Evolutionary conservation across 495 filamentous ascomycete genomes (phyloP).

Genomic region (Extremus antarcticus): DNA sequence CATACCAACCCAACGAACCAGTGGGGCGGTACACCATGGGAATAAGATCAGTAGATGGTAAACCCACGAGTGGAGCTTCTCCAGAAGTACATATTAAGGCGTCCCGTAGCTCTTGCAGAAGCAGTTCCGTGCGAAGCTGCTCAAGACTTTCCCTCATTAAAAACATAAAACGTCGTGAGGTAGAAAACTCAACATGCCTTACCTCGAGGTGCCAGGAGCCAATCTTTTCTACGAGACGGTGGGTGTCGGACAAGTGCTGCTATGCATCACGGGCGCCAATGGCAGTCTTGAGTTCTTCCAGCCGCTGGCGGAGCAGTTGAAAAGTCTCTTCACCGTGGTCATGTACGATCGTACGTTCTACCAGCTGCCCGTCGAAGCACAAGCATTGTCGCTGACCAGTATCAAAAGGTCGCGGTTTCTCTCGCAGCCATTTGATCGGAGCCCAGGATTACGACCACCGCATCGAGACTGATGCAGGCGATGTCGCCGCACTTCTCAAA

Average conservation of each 20-base stretch:
- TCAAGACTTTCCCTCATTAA: not conserved
- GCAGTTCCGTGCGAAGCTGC: not conserved
- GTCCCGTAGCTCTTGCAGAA: no score
- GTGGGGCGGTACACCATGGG: no score
- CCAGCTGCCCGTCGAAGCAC: no score
- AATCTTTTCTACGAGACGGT: not conserved
- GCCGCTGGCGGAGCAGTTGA: not conserved
- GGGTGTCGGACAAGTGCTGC: not conserved
- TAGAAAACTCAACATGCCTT: not conserved
- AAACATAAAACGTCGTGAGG: not conserved
- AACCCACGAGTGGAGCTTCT: no score
- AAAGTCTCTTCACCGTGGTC: no score
- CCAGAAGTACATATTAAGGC: no score
- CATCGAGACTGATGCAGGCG: not conserved
- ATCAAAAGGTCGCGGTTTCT: not conserved
- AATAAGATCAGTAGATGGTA: no score
- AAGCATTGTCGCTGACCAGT: no score
- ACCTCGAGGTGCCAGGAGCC: not conserved
- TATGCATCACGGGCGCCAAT: not conserved
- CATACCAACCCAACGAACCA: no score
- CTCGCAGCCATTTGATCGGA: not conserved
- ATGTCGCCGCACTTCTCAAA: not conserved
- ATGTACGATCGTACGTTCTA: not conserved
- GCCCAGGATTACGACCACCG: not conserved
- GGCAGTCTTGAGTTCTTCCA: not conserved